Percentiles rank a stretch among this genome's conserved stretches.
Evolutionary conservation across 2,329 filamentous ascomycete species (phyloP).

Genomic region (Aspergillus ustus): DNA sequence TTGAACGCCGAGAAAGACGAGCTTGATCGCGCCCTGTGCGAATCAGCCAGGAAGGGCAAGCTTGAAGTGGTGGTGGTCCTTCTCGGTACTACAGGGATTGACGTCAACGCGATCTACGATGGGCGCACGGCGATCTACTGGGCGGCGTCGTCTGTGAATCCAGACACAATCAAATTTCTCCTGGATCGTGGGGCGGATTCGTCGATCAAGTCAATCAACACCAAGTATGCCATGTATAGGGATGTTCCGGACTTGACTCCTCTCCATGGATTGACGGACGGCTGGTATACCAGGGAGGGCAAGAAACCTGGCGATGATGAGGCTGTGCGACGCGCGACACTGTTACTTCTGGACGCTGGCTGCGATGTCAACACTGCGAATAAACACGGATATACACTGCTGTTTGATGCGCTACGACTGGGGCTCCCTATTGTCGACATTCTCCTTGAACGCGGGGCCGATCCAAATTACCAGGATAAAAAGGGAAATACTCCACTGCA

Average conservation of each 20-base stretch:
- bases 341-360: slow-evolving; percentile 18
- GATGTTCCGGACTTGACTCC: neutral
- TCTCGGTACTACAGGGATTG: slow-evolving; percentile 10
- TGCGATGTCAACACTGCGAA: slow-evolving; percentile 19
- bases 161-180: slow-evolving; percentile 13
- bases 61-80: neutral
- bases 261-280: neutral
- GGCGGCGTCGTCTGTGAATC: slow-evolving; percentile 1
- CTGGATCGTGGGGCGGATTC: slow-evolving; percentile 18
- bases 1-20: slow-evolving; percentile 8
- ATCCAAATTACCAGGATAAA: slow-evolving; percentile 13
- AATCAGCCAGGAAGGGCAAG: slow-evolving; percentile 13
- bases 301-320: neutral
- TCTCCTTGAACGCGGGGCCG: slow-evolving; percentile 5
- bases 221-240: neutral
- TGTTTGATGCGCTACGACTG: slow-evolving; percentile 2
- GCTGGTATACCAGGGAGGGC: neutral
- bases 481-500: slow-evolving; percentile 20
- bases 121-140: slow-evolving; percentile 18
- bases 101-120: slow-evolving; percentile 14
- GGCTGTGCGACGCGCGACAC: neutral
- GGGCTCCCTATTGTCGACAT: neutral
- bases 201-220: neutral
- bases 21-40: slow-evolving; percentile 15
- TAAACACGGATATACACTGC: neutral